Evolutionary conservation across 352 stramenopile species (phyloP), one percentile per base, ranked within the genome.

Genomic region (Phytophthora idaei): DNA sequence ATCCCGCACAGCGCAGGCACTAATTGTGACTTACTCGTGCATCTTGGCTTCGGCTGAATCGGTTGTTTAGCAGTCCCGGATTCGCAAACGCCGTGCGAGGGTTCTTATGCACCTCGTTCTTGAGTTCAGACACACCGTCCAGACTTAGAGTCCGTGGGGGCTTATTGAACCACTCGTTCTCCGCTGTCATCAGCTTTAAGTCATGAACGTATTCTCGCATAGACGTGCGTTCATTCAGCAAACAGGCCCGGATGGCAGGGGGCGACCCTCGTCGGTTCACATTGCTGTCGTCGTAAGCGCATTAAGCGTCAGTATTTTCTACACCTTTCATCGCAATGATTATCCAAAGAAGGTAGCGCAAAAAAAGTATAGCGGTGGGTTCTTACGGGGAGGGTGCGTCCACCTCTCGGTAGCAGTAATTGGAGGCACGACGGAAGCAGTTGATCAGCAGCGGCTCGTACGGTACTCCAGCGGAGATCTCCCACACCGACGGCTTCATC

Each of bases 151-250:
- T 59, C 17, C 72, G 62, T 9, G 81, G 76, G 8, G 61, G 65
- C 41, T 79, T 73, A n/a, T 85, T 63, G 28, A 95, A 80, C 80
- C 83, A 92, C 54, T 88, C 83, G 42, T 83, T 76, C 44, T 96
- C 89, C 11, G 74, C 67, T 25, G 83, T 76, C 80, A 96, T 93
- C 25, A 79, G 68, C 46, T 90, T 90, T 46, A 96, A 67, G 76
- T 95, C 87, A 48, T 87, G 76, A 29, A 94, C 83, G 36, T 96
- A 96, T 68, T 96, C 87, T 12, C 86, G 87, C 78, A 96, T 90
- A 3, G 87, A 93, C 10, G 85, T 94, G 48, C 84, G 84, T 34
- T 96, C 89, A 64, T 87, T 93, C 56, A 94, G 61, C 31, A 96
- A 61, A 28, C 87, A 96, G 3, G 85, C 87, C 6, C 89, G 87